A percentile compares a stretch with the other conserved stretches of the same genome.
Conservation (phyloP, 2,329 filamentous ascomycete species). For the Pseudogymnoascus verrucosus region DNA sequence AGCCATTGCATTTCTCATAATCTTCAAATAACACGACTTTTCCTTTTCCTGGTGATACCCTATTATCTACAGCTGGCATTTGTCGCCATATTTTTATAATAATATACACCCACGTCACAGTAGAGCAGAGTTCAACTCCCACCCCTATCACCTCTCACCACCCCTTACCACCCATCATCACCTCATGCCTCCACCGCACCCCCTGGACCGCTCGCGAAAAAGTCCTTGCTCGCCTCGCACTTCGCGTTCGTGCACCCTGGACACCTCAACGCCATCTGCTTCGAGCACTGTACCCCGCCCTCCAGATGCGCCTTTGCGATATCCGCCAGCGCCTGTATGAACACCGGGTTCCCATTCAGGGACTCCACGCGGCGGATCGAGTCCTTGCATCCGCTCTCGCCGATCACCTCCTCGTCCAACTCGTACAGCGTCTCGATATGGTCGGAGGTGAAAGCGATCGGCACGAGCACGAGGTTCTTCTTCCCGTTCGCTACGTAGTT, state of each 20-base stretch:
- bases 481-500: constrained; percentile 86
- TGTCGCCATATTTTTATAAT: background rate
- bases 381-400: constrained; percentile 69
- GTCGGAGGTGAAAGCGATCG: constrained; percentile 97
- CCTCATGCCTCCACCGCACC: background rate
- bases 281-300: constrained; percentile 59
- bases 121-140: background rate
- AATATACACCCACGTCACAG: background rate
- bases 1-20: background rate
- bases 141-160: background rate
- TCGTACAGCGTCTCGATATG: constrained; percentile 97
- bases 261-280: constrained; percentile 84
- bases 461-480: constrained; percentile 82
- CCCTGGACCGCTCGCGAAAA: constrained; percentile 35
- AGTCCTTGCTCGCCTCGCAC: constrained; percentile 70
- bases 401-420: constrained; percentile 89
- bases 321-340: constrained; percentile 83
- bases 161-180: background rate
- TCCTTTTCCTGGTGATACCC: background rate
- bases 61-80: background rate
- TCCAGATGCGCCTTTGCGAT: constrained; percentile 74
- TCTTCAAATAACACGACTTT: background rate
- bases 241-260: constrained; percentile 87
- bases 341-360: constrained; percentile 81
- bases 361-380: constrained; percentile 86